Evolutionary conservation across 768 basidiomycete species (phyloP).

Genomic region (Tulasnella sp.): DNA sequence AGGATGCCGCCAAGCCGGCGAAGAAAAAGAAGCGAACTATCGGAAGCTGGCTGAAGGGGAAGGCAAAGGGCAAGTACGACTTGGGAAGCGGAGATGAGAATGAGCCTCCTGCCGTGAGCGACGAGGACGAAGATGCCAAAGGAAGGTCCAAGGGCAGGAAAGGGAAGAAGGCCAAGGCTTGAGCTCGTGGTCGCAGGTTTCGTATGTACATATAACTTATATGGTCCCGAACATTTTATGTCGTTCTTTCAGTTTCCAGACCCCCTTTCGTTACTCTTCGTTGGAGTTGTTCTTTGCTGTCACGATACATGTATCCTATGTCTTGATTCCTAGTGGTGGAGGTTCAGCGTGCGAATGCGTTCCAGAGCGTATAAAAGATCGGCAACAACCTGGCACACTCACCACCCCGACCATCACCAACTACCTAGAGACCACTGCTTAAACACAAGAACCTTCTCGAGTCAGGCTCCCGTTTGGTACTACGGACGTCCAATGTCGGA

Average conservation of each 20-base stretch:
- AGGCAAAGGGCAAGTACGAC: neutral
- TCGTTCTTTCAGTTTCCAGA: neutral
- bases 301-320: neutral
- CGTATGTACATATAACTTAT: neutral
- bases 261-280: neutral
- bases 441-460: neutral
- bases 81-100: slow-evolving; percentile 13
- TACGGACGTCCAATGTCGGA: neutral
- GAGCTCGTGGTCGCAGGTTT: neutral
- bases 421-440: neutral
- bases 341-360: neutral
- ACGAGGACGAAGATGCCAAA: neutral
- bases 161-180: slow-evolving; percentile 2
- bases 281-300: neutral
- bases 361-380: neutral
- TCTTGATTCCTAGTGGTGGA: neutral
- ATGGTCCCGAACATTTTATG: neutral
- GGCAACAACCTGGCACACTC: neutral
- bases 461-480: neutral
- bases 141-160: slow-evolving; percentile 10
- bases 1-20: neutral
- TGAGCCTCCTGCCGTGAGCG: neutral
- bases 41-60: slow-evolving; percentile 6
- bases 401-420: neutral
- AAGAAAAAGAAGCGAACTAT: slow-evolving; percentile 14